Evolutionary conservation across 116 monocot genomes (phyloP), one percentile per base, ranked within the genome.

Genomic region (Posidonia oceanica): DNA sequence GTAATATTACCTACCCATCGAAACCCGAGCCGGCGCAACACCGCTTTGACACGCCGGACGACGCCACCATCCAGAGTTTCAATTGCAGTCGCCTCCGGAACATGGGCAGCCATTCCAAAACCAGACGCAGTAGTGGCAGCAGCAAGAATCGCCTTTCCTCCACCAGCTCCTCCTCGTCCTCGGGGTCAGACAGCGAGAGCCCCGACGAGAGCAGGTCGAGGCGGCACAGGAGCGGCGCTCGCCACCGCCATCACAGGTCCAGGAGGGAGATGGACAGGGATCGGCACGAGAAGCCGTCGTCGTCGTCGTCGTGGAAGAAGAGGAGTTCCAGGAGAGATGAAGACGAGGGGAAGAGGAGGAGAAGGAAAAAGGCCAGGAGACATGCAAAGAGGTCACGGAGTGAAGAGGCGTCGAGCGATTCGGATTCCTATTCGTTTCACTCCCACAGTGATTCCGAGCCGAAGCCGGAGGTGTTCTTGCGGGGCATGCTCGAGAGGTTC

Each of bases 401-500:
- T 18, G 63, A 63, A 14, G 69, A 71, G 29, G 2, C 18, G 7
- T 66, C 65, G 18, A 51, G 40, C 56, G 11, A 58, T 59, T 72
- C 48, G 2, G 48, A 48, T 48, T 48, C 48, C 3, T 29, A 64
- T 0, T 48, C 16, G 39, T 66, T 39, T 6, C 15, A 60, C 14
- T 59, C 52, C 4, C 72, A 69, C 10, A 42, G 53, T 53, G 48
- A 40, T 18, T 42, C 74, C 38, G 29, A 44, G 12, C 23, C n/a
- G 20, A 63, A 76, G 39, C 69, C 90, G 8, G 80, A 76, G 66
- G 61, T 21, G 14, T 42, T 81, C 53, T 58, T 82, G 29, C 61
- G 71, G 0, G 61, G 48, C 2, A 83, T 91, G 41, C 83, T 91
- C 14, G 54, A 72, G 17, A 62, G 72, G 52, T 91, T 83, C 60